phyloP scores from a whole-genome alignment of 208 protist genomes.

The Trypanosoma brucei region DNA sequence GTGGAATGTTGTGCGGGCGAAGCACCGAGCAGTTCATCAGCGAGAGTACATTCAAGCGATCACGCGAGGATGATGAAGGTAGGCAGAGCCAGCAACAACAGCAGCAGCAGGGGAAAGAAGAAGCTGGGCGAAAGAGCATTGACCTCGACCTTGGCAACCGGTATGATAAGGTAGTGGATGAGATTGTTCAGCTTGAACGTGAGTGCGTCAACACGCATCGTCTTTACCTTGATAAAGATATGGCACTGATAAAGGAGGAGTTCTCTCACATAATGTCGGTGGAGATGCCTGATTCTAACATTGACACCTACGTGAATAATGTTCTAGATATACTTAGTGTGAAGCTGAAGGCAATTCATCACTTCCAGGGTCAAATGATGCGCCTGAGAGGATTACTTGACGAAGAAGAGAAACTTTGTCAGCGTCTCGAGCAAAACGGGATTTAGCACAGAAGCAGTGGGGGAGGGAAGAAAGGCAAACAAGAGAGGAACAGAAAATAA shows the following conservation, averaged over 20 bases:
- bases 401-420: slow-evolving; percentile 23
- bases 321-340: slow-evolving; percentile 9
- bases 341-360: slow-evolving; percentile 21
- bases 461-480: not conserved
- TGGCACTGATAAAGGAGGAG: slow-evolving; percentile 25
- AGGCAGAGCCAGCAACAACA: not conserved
- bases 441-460: not conserved
- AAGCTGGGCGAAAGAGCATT: slow-evolving; percentile 6
- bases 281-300: slow-evolving; percentile 27
- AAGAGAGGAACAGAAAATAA: slow-evolving; percentile 1
- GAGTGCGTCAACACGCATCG: slow-evolving; percentile 21
- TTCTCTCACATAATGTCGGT: slow-evolving; percentile 28
- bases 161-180: slow-evolving; percentile 25
- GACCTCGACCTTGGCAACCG: slow-evolving; percentile 17
- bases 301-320: slow-evolving; percentile 21
- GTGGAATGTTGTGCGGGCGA: slow-evolving; percentile 7
- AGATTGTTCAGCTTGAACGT: slow-evolving; percentile 21
- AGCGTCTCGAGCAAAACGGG: slow-evolving; percentile 16
- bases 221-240: slow-evolving; percentile 22
- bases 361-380: slow-evolving; percentile 22
- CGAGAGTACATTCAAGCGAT: slow-evolving; percentile 12
- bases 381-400: slow-evolving; percentile 10
- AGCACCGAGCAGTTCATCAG: not conserved
- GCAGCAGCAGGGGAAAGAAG: slow-evolving; percentile 9
- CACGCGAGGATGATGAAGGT: slow-evolving; percentile 7